Conservation (phyloP, 2,329 filamentous ascomycete species). For the Curvularia spicifera region DNA sequence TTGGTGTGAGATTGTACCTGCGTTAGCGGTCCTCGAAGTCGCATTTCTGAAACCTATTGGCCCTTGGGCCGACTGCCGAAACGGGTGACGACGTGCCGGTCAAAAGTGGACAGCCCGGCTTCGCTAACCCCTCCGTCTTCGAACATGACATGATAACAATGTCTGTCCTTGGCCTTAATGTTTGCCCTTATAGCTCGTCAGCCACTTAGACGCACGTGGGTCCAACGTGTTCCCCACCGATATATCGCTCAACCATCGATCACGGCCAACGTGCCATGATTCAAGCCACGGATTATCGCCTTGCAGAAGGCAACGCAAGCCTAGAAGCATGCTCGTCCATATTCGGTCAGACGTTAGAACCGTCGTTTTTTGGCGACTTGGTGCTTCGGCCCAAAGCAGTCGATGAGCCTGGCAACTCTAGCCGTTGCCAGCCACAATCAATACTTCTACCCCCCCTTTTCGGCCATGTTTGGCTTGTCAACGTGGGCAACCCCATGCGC, state of each 20-base stretch:
- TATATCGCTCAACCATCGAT: slow-evolving; percentile 25
- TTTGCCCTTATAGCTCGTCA: slow-evolving; percentile 23
- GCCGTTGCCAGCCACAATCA: slow-evolving; percentile 21
- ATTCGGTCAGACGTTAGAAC: slow-evolving; percentile 3
- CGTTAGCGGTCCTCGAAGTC: slow-evolving; percentile 40
- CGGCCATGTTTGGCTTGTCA: background rate
- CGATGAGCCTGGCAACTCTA: slow-evolving; percentile 29
- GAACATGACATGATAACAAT: background rate
- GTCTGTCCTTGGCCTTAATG: slow-evolving; percentile 23
- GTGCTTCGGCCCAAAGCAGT: slow-evolving; percentile 7
- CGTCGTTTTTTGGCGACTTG: slow-evolving; percentile 19
- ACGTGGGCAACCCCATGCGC: background rate
- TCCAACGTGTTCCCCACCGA: slow-evolving; percentile 12
- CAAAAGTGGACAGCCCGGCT: slow-evolving; percentile 24
- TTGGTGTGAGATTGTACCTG: slow-evolving; percentile 44
- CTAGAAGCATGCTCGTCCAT: background rate
- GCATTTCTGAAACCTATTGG: slow-evolving; percentile 44
- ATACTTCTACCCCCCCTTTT: slow-evolving; percentile 11
- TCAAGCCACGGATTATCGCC: slow-evolving; percentile 18
- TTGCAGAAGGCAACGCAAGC: slow-evolving; percentile 12
- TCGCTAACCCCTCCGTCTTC: background rate
- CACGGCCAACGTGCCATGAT: slow-evolving; percentile 26
- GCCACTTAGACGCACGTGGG: slow-evolving; percentile 29
- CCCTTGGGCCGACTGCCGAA: slow-evolving; percentile 31
- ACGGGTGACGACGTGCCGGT: slow-evolving; percentile 31